Evolutionary conservation across 345 rosid genomes (phyloP).

Genomic region (Salix udensis): DNA sequence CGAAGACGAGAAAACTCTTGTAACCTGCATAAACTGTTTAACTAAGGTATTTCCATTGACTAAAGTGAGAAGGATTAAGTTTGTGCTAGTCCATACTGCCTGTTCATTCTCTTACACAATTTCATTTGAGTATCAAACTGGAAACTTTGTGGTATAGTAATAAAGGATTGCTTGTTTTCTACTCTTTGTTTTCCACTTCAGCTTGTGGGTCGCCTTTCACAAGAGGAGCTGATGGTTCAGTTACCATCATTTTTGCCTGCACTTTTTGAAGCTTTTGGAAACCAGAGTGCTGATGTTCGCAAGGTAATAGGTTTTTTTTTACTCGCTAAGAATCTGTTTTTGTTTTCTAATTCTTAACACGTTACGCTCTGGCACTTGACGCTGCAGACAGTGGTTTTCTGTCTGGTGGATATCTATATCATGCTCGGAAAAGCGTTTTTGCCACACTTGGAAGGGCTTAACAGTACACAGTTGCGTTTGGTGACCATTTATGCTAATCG

Average conservation of each 20-base stretch:
- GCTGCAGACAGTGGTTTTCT: conserved; percentile 93
- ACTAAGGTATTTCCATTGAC: conserved; percentile 58
- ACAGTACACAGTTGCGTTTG: conserved; percentile 80
- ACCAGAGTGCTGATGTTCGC: conserved; percentile 95
- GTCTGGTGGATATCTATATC: conserved; percentile 94
- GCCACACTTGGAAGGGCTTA: conserved; percentile 88
- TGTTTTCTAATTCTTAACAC: neutral
- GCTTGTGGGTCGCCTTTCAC: conserved; percentile 93
- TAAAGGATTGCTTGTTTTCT: neutral
- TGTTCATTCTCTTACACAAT: neutral
- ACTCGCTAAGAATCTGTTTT: too few species aligned
- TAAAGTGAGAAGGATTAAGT: neutral
- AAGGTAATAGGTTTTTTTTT: conserved; percentile 47
- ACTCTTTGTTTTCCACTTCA: conserved; percentile 31
- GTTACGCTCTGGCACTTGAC: neutral
- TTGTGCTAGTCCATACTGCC: neutral
- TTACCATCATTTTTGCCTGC: conserved; percentile 88
- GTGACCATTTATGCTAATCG: conserved; percentile 96
- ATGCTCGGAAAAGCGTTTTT: conserved; percentile 96
- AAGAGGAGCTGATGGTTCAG: conserved; percentile 77
- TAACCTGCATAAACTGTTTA: conserved; percentile 84
- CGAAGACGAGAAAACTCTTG: conserved; percentile 91
- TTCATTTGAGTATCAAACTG: neutral
- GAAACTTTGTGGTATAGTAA: neutral
- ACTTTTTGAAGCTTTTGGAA: conserved; percentile 94